phyloP scores from a whole-genome alignment of 2,329 filamentous ascomycete species.

The Grosmannia serpens region DNA sequence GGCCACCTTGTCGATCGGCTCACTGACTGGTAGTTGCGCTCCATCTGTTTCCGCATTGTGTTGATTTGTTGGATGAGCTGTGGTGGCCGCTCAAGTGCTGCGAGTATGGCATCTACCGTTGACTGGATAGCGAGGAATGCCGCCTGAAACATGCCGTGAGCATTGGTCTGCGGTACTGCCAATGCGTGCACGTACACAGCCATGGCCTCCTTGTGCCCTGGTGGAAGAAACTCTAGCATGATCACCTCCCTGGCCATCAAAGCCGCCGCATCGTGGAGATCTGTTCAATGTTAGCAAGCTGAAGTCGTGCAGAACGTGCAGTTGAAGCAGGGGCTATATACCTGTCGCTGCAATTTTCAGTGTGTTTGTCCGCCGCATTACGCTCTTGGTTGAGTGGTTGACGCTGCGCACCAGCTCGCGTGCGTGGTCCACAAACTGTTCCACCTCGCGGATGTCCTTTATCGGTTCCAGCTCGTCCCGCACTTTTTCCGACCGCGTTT shows the following conservation, averaged over 20 bases:
- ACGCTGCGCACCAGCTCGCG: conserved; percentile 80
- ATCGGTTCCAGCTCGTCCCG: conserved; percentile 82
- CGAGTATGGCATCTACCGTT: conserved; percentile 71
- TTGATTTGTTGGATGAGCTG: conserved; percentile 66
- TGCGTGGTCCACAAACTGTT: conserved; percentile 84
- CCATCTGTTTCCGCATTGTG: conserved; percentile 62
- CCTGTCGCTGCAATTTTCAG: conserved; percentile 53
- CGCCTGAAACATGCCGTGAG: conserved; percentile 62
- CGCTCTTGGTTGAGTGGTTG: conserved; percentile 70
- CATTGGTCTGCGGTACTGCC: conserved; percentile 58
- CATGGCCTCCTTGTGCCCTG: conserved; percentile 56
- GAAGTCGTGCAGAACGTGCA: too few species aligned
- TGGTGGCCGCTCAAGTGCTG: conserved; percentile 67
- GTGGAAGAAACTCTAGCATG: conserved; percentile 56
- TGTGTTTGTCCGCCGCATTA: conserved; percentile 68
- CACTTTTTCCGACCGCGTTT: conserved; percentile 71
- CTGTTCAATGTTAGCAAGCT: conserved; percentile 19
- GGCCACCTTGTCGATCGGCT: conserved; percentile 70
- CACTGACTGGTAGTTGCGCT: conserved; percentile 66
- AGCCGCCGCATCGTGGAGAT: conserved; percentile 56
- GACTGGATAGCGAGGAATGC: conserved; percentile 69
- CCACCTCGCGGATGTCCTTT: conserved; percentile 74
- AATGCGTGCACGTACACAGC: conserved; percentile 58
- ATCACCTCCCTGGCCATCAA: conserved; percentile 33
- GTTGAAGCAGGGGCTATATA: conserved; percentile 22